Percentiles rank a stretch among this genome's conserved stretches.
Evolutionary conservation across 768 basidiomycete genomes (phyloP).

Genomic region (Termitomyces sp.): DNA sequence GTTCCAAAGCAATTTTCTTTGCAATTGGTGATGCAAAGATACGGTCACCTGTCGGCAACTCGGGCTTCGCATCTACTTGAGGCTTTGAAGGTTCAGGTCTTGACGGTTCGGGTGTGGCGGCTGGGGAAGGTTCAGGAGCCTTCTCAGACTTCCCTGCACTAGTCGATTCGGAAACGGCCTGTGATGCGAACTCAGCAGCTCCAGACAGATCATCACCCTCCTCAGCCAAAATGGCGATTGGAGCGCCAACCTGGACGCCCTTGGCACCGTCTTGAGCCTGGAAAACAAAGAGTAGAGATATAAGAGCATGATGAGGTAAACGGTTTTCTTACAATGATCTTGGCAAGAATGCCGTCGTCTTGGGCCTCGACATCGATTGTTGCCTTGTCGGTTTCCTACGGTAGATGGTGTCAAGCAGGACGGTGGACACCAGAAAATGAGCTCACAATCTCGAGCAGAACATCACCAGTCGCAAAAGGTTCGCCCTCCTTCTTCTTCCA

Average conservation of each 20-base stretch:
- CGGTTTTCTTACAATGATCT: conserved; percentile 78
- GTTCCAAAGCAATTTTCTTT: conserved; percentile 94
- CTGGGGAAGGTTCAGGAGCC: conserved; percentile 18
- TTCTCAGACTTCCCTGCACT: conserved; percentile 23
- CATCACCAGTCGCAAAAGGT: conserved; percentile 83
- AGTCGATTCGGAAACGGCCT: conserved; percentile 48
- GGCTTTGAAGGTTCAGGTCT: conserved; percentile 30
- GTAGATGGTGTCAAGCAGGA: conserved; percentile 12
- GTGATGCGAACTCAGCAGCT: conserved; percentile 67
- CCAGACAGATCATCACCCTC: conserved; percentile 93
- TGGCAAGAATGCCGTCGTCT: conserved; percentile 94
- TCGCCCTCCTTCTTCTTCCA: conserved; percentile 99
- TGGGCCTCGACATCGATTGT: conserved; percentile 99
- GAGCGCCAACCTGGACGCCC: conserved; percentile 78
- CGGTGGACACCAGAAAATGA: not conserved
- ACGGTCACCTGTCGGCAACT: conserved; percentile 65
- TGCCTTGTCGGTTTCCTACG: conserved; percentile 98
- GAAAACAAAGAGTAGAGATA: conserved; percentile 1
- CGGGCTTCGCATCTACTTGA: conserved; percentile 43
- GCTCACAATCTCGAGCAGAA: conserved; percentile 90
- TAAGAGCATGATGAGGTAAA: not conserved
- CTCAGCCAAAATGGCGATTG: conserved; percentile 91
- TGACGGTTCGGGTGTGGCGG: conserved; percentile 15
- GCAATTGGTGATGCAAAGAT: conserved; percentile 96
- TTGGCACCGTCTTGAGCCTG: conserved; percentile 86